These are phyloP conservation scores for Mycena alexandri DNA, from an alignment of 768 basidiomycete species.

Conservation along the genomic window DNA sequence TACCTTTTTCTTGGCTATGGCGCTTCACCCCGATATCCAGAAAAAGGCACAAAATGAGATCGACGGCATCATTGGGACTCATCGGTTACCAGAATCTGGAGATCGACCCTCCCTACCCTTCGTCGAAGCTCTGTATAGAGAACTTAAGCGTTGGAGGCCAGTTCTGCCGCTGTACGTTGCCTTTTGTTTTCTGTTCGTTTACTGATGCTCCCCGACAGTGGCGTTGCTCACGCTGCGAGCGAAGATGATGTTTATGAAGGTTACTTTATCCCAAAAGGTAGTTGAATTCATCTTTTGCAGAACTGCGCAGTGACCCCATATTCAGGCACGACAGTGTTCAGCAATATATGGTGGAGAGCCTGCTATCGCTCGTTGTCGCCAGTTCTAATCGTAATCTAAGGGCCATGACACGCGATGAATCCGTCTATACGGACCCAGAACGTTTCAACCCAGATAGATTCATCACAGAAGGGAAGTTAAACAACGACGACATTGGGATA, in stretches of 20 bases:
- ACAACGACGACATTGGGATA: slow-evolving; percentile 15
- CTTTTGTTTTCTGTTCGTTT: no score
- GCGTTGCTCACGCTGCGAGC: slow-evolving; percentile 12
- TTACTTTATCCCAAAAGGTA: slow-evolving; percentile 48
- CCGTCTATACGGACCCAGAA: slow-evolving; percentile 44
- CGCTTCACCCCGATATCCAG: slow-evolving; percentile 42
- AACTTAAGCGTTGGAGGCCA: background rate
- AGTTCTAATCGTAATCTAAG: background rate
- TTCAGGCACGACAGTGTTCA: slow-evolving; percentile 43
- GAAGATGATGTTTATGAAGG: slow-evolving; percentile 49
- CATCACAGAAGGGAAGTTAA: slow-evolving; percentile 34
- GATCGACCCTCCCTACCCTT: slow-evolving; percentile 39
- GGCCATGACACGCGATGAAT: slow-evolving; percentile 45
- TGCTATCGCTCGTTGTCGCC: background rate
- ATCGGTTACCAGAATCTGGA: slow-evolving; percentile 45
- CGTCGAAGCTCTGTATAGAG: slow-evolving; percentile 3
- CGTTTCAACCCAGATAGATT: slow-evolving; percentile 47
- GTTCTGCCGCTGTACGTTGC: background rate
- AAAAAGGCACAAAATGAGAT: slow-evolving; percentile 46
- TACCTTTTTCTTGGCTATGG: slow-evolving; percentile 42
- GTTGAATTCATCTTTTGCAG: slow-evolving; percentile 1
- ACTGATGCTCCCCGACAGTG: no score
- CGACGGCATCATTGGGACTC: slow-evolving; percentile 43
- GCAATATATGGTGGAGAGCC: slow-evolving; percentile 50
- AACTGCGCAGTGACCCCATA: background rate